Percentiles rank a stretch among this genome's conserved stretches.
These are phyloP conservation scores for Fusarium goolgardi DNA, from an alignment of 2,329 filamentous ascomycete species.

Conservation along the genomic window DNA sequence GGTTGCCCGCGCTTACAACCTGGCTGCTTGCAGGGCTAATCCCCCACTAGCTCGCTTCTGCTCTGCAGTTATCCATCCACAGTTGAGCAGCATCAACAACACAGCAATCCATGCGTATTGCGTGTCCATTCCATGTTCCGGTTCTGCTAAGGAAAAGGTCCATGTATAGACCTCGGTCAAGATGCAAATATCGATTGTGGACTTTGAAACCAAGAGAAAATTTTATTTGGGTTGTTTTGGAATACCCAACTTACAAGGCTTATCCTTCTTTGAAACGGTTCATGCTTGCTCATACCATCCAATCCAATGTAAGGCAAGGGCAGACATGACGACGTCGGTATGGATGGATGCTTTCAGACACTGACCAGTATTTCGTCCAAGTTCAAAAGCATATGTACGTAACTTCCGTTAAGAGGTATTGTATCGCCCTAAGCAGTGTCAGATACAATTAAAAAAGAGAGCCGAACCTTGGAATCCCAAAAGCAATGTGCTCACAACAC, in stretches of 20 bases:
- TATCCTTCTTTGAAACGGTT: constrained; percentile 35
- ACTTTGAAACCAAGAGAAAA: background rate
- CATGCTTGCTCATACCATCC: constrained; percentile 33
- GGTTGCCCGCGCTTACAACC: constrained; percentile 14
- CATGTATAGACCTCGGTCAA: constrained; percentile 13
- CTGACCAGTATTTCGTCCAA: constrained; percentile 9
- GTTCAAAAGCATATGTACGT: background rate
- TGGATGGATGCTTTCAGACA: constrained; percentile 32
- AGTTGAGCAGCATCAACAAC: constrained; percentile 16
- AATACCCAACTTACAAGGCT: constrained; percentile 9
- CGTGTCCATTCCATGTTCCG: background rate
- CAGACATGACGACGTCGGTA: background rate
- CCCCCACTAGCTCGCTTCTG: constrained; percentile 31
- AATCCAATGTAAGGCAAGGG: constrained; percentile 23
- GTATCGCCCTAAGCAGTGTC: background rate
- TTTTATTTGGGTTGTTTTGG: constrained; percentile 3
- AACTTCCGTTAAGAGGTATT: background rate
- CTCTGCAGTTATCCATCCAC: constrained; percentile 18
- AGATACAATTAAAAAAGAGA: background rate
- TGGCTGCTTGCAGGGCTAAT: constrained; percentile 30
- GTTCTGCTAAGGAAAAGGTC: background rate
- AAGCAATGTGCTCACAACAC: constrained; percentile 19
- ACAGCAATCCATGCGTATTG: constrained; percentile 13
- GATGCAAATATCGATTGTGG: constrained; percentile 6
- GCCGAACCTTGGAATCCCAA: background rate